phyloP scores from a whole-genome alignment of 148 eudicot species.

The Mesembryanthemum crystallinum region DNA sequence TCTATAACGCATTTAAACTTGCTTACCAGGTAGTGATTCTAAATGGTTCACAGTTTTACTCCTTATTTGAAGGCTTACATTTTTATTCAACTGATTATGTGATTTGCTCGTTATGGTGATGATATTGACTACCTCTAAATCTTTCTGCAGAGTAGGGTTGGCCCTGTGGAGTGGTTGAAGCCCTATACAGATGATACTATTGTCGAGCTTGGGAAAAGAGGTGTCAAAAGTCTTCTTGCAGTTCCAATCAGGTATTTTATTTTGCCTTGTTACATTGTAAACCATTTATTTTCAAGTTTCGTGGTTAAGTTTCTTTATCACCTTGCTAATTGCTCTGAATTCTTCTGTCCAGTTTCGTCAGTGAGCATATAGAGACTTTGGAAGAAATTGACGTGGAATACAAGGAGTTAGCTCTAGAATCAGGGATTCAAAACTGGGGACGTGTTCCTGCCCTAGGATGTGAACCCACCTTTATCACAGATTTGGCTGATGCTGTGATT shows the following conservation, averaged over 20 bases:
- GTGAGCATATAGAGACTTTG: slow-evolving; percentile 95
- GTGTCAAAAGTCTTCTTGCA: slow-evolving; percentile 89
- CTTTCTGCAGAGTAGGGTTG: slow-evolving; percentile 86
- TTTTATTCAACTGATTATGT: neutral
- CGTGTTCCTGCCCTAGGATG: slow-evolving; percentile 95
- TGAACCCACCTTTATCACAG: slow-evolving; percentile 80
- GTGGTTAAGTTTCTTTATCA: neutral
- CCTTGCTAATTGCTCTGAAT: neutral
- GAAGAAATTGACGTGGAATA: slow-evolving; percentile 98
- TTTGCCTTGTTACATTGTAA: neutral
- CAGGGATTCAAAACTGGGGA: slow-evolving; percentile 92
- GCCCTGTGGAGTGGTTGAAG: slow-evolving; percentile 99
- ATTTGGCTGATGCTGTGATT: slow-evolving; percentile 97
- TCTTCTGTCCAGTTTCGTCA: slow-evolving; percentile 68
- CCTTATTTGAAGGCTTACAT: slow-evolving; percentile 3
- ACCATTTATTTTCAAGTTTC: neutral
- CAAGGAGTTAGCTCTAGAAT: slow-evolving; percentile 84
- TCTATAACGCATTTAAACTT: slow-evolving; percentile 69
- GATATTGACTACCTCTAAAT: slow-evolving; percentile 15
- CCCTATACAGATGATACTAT: slow-evolving; percentile 95
- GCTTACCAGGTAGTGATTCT: slow-evolving; percentile 77
- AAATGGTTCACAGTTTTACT: neutral
- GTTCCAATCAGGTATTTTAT: slow-evolving; percentile 79
- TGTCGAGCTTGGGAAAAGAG: slow-evolving; percentile 82
- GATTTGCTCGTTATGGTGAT: neutral